Evolutionary conservation across 192 early-diverging fungal genomes (phyloP), one percentile per base, ranked within the genome.

Genomic region (Rhizoclosmatium sp.): DNA sequence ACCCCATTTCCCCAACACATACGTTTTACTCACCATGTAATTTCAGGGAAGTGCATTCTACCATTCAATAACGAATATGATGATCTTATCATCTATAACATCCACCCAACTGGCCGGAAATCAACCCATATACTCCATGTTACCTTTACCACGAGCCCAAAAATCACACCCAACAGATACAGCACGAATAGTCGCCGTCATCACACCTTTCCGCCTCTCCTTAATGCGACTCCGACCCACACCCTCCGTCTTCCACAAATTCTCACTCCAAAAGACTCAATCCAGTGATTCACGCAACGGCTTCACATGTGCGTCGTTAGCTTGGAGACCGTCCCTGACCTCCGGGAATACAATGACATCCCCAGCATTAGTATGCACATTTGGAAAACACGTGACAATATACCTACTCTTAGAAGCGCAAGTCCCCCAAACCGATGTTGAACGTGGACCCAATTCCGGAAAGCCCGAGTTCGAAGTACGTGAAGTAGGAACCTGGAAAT

Each of bases 11-110:
- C 44, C 21, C 21, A 64, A 39, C 61, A 64, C 56, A 64, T 1
- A 64, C 21, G 9, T 47, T 68, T 68, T 31, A 47, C 44, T 42
- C 5, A 9, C 7, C 7, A 42, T 59, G 4, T 77, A 41, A n/a
- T 42, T 16, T 9, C 59, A 88, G 85, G 87, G 87, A 64, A 41
- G 66, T 39, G 87, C 81, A 3, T 88, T 85, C 61, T 80, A 83
- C 45, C 87, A 88, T 69, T 48, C 81, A 19, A 65, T 82, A 12
- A 56, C 78, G 10, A 31, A 61, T 1, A 31, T 76, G 2, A 21
- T 76, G 46, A 66, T 54, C 47, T 47, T 76, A 2, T 76, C 75
- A 23, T 39, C 62, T 7, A n/a, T 66, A 12, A 39, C 75, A 19
- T 23, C 65, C 10, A 67, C 65, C 16, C 75, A 76, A 56, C 69